Percentiles rank a stretch among this genome's conserved stretches.
phyloP scores from a whole-genome alignment of 176 grass and related monocot species.

The Aegilops tauschii region DNA sequence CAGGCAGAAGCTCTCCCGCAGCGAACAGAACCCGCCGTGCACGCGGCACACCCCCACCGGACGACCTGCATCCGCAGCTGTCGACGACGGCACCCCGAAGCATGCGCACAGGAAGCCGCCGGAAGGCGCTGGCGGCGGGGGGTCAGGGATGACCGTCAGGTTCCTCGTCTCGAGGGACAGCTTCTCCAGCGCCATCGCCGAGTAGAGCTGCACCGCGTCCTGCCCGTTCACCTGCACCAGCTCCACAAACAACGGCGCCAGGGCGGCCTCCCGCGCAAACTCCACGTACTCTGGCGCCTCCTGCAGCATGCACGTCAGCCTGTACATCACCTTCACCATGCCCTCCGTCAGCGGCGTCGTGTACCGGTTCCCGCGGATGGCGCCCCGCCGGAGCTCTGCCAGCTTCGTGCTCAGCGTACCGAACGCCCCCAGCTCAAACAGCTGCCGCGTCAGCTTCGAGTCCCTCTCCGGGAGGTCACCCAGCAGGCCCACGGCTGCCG shows the following conservation, averaged over 20 bases:
- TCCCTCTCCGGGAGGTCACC: conserved; percentile 69
- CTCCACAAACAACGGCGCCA: conserved; percentile 62
- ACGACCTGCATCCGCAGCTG: background rate
- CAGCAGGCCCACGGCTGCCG: conserved; percentile 57
- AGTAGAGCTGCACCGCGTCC: conserved; percentile 61
- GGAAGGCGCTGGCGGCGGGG: background rate
- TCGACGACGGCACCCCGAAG: background rate
- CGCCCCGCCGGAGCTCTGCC: conserved; percentile 48
- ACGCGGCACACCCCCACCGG: conserved; percentile 52
- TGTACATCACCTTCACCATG: conserved; percentile 55
- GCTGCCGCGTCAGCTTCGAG: conserved; percentile 47
- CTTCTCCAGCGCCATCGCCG: conserved; percentile 67
- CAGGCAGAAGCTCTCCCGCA: conserved; percentile 69
- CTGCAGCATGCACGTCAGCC: conserved; percentile 52
- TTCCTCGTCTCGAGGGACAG: conserved; percentile 45
- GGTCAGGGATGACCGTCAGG: conserved; percentile 40
- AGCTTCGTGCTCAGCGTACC: conserved; percentile 41
- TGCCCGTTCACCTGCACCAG: conserved; percentile 58
- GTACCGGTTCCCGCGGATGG: conserved; percentile 55
- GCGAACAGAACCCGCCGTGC: conserved; percentile 75
- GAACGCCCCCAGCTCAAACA: conserved; percentile 61
- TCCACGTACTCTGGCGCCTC: conserved; percentile 35
- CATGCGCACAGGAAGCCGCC: conserved; percentile 17
- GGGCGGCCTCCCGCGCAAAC: conserved; percentile 38
- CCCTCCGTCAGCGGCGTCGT: conserved; percentile 64